Evolutionary conservation across 2,329 filamentous ascomycete species (phyloP), one percentile per base, ranked within the genome.

Genomic region (Conoideocrella luteorostrata): DNA sequence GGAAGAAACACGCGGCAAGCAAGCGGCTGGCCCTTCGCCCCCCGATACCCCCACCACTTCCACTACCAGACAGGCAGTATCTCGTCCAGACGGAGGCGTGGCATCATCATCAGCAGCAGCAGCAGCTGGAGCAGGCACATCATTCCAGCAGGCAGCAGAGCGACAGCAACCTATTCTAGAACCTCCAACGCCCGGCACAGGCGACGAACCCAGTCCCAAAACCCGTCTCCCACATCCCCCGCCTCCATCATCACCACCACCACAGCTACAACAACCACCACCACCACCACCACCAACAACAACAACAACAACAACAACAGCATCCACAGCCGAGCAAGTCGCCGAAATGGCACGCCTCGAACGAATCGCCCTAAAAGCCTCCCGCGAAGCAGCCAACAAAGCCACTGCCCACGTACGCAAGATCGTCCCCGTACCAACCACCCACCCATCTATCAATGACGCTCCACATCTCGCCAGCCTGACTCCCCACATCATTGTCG

Each of bases 401-500:
- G 72, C 72, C 24, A 75, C 74, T 3, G 69, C 72, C 2, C 77
- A 80, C 58, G 68, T 74, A 3, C 72, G 76, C 45, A 74, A 73
- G 46, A 60, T 66, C 0, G 44, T 56, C 0, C 79, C 80, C 5
- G 53, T 64, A 4, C 63, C 66, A 10, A 82, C 79, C 0, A 54
- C 61, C 1, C 72, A 78, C 56, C 78, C 79, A 1, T 78, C 75
- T 11, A 58, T 70, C 46, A 83, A 82, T 59, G 61, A 67, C 34
- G 71, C 79, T 12, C 60, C 69, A 13, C 78, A 84, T 57, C 70
- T 83, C n/a, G 66, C 70, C 7, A 68, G 71, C 34, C 65, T 81
- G 21, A 63, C 68, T 7, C 82, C 85, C 3, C 78, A 84, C 54
- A 70, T 91, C 44, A 86, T 95, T 47, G 71, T 86, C 18, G 83